Evolutionary conservation across 208 protist genomes (phyloP), one percentile per base, ranked within the genome.

Genomic region (Trypanosoma platydactyli): DNA sequence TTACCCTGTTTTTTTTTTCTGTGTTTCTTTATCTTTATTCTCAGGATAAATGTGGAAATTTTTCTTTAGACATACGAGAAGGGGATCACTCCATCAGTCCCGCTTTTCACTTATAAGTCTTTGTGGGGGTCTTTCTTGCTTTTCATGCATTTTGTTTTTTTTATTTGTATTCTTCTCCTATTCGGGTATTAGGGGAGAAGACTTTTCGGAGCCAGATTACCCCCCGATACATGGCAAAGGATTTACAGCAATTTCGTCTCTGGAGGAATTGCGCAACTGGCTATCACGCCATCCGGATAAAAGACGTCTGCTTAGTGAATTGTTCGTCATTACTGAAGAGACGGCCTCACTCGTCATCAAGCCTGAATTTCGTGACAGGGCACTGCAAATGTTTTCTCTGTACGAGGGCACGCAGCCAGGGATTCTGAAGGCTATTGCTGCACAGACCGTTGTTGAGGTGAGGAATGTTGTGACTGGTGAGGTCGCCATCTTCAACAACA

Each of bases 401-500:
- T 77, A 58, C 59, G 45, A 38, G 0, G 73, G 64, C 9, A 66
- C 57, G 22, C 58, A 24, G 4, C 41, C 59, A 16, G 35, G 41
- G 44, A 24, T 60, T 12, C 45, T 72, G 30, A 20, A 33, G 12
- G 45, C 35, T 9, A 1, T 83, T 5, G 70, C 71, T 49, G 18
- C 40, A n/a, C 78, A 83, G 54, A 16, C 9, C 3, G 38, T 83
- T 20, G 41, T 80, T 29, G 66, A 68, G 12, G 51, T 77, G 0
- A 12, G 38, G 5, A 83, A 80, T 63, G 30, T 18, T 25, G 22
- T 61, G 16, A 71, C 78, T 15, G 46, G 67, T 7, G 78, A 83
- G 18, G 20, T 29, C 7, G 62, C 64, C 1, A 18, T 73, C 24
- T 83, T 80, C 67, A 83, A 83, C 33, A 52, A 76, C 29, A 51